Percentiles rank a stretch among this genome's conserved stretches.
phyloP scores from a whole-genome alignment of 2,329 filamentous ascomycete genomes.

The Fusarium musae region DNA sequence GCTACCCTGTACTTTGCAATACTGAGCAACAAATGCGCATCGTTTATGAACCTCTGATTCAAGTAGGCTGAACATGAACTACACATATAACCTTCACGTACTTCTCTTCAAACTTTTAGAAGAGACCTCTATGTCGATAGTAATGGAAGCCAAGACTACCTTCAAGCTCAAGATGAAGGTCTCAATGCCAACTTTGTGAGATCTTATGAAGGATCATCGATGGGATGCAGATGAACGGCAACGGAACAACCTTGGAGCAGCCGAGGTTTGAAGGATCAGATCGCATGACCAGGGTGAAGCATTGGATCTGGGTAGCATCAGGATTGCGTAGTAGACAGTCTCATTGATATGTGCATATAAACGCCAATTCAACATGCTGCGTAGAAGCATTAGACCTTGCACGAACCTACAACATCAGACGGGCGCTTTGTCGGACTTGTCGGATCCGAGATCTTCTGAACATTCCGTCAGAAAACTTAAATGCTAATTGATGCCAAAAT shows the following conservation, averaged over 20 bases:
- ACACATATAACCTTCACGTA: accelerated
- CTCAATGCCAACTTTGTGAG: not conserved
- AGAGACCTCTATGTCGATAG: accelerated
- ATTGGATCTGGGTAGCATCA: accelerated
- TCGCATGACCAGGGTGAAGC: not conserved
- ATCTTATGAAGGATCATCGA: not conserved
- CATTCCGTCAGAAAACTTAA: not conserved
- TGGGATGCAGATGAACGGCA: not conserved
- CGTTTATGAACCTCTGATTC: too few relatives aligned
- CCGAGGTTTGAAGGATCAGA: not conserved
- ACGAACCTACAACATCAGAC: not conserved
- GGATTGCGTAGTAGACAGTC: not conserved
- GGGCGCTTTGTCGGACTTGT: not conserved
- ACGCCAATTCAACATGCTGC: not conserved
- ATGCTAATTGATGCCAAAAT: not conserved
- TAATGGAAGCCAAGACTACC: not conserved
- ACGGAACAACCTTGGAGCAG: not conserved
- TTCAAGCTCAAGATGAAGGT: not conserved
- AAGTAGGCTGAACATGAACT: not conserved
- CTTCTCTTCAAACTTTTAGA: not conserved
- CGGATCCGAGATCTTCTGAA: not conserved
- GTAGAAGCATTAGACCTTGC: not conserved
- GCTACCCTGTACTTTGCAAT: not conserved
- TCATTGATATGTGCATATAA: not conserved
- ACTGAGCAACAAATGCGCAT: not conserved